A percentile compares a stretch with the other conserved stretches of the same genome.
Evolutionary conservation across 2,329 filamentous ascomycete genomes (phyloP).

Genomic region (Nakataea oryzae): DNA sequence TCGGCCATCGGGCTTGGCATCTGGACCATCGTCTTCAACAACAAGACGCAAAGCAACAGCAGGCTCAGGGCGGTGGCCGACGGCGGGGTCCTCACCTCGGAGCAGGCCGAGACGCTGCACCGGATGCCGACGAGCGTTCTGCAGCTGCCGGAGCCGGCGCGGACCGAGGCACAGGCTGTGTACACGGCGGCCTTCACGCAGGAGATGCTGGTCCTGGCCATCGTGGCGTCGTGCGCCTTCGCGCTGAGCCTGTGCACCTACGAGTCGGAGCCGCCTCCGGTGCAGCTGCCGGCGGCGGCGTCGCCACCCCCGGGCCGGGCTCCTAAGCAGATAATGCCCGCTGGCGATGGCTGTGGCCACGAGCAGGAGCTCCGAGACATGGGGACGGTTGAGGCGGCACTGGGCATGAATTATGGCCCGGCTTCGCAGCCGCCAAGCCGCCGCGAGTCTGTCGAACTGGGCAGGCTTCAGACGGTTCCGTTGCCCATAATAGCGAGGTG

Average conservation of each 20-base stretch:
- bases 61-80: constrained; percentile 14
- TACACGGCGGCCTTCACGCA: constrained; percentile 11
- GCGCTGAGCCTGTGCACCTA: constrained; percentile 11
- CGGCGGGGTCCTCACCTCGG: constrained; percentile 6
- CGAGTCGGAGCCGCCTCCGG: constrained; percentile 11
- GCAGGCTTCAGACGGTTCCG: not conserved
- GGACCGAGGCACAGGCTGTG: constrained; percentile 6
- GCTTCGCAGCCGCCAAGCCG: not conserved
- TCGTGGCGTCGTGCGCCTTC: constrained; percentile 7
- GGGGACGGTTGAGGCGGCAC: not conserved
- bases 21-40: constrained; percentile 49
- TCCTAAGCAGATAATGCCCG: constrained; percentile 2
- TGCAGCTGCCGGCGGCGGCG: constrained; percentile 4
- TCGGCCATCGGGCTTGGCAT: constrained; percentile 47
- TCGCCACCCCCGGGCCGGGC: not conserved
- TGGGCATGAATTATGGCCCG: not conserved
- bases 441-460: not conserved
- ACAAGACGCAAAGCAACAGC: not conserved
- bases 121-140: constrained; percentile 11
- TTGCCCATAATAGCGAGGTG: not conserved
- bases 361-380: not conserved
- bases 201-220: constrained; percentile 9
- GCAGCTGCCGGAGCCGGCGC: constrained; percentile 9
- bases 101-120: constrained; percentile 10
- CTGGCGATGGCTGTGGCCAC: not conserved